Percentiles rank a stretch among this genome's conserved stretches.
phyloP scores from a whole-genome alignment of 2,329 filamentous ascomycete genomes.

The Coniella vitis region DNA sequence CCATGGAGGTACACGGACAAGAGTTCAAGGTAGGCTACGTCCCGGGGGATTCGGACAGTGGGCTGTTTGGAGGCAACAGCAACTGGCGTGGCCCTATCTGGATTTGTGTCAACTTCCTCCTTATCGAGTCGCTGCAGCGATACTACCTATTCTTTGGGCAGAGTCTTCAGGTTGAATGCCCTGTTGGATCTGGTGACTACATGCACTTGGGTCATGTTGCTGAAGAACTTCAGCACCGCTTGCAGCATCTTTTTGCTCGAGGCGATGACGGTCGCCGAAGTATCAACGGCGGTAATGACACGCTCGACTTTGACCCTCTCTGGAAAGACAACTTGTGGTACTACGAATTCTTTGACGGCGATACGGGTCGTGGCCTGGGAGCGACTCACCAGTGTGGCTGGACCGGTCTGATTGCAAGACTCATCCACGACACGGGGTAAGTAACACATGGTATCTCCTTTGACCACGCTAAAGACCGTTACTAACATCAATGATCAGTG shows the following conservation, averaged over 20 bases:
- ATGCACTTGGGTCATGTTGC: conserved; percentile 96
- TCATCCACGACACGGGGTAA: conserved; percentile 97
- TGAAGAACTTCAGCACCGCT: conserved; percentile 87
- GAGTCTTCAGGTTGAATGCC: conserved; percentile 83
- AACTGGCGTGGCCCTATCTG: conserved; percentile 97
- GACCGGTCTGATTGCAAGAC: conserved; percentile 90
- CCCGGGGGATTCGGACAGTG: conserved; percentile 92
- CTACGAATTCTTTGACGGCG: conserved; percentile 95
- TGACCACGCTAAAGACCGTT: not conserved
- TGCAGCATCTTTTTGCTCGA: conserved; percentile 85
- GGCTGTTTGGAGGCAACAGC: conserved; percentile 92
- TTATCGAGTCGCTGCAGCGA: conserved; percentile 88
- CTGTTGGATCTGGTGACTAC: conserved; percentile 83
- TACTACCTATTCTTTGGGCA: conserved; percentile 97
- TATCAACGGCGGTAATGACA: conserved; percentile 77
- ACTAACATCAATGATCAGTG: conserved; percentile 47
- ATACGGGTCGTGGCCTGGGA: conserved; percentile 80
- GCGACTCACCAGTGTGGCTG: conserved; percentile 94
- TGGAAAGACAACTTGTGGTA: conserved; percentile 96
- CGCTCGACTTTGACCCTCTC: conserved; percentile 82
- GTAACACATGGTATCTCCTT: conserved; percentile 26
- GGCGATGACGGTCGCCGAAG: conserved; percentile 81
- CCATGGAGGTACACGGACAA: conserved; percentile 94
- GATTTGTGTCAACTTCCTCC: conserved; percentile 91
- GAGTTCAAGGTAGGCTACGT: conserved; percentile 83